A percentile compares a stretch with the other conserved stretches of the same genome.
phyloP scores from a whole-genome alignment of 2,329 filamentous ascomycete species.

The Cytospora piceae region DNA sequence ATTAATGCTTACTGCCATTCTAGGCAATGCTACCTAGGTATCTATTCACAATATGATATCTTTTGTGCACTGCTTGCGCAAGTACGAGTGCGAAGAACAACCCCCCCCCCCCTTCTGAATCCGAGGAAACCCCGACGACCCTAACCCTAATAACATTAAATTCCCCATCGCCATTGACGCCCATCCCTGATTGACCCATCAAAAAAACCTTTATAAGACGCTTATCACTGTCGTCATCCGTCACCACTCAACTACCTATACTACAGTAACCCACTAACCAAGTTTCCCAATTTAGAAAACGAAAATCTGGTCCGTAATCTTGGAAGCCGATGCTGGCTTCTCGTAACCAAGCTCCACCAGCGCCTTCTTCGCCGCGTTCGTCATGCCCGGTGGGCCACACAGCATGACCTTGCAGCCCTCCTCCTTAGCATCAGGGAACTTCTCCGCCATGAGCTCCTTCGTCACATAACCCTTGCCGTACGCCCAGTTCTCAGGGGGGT shows the following conservation, averaged over 20 bases:
- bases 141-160: neutral
- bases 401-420: conserved; percentile 57
- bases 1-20: neutral
- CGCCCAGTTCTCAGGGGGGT: conserved; percentile 50
- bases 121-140: neutral
- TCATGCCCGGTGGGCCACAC: conserved; percentile 65
- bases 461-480: conserved; percentile 56
- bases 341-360: conserved; percentile 55
- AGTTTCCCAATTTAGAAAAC: conserved; percentile 45
- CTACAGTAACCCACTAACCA: neutral
- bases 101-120: neutral
- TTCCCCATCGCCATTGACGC: neutral
- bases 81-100: neutral
- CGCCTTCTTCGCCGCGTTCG: conserved; percentile 58
- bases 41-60: neutral
- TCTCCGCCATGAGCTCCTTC: conserved; percentile 52
- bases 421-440: conserved; percentile 48
- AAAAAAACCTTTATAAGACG: neutral
- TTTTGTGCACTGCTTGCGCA: neutral
- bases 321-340: conserved; percentile 52
- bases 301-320: conserved; percentile 60
- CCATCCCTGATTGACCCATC: neutral
- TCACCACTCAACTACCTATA: neutral
- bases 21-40: neutral
- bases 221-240: neutral